Conservation (phyloP, 202 grass and related monocot genomes). For the Sporobolus alterniflorus region DNA sequence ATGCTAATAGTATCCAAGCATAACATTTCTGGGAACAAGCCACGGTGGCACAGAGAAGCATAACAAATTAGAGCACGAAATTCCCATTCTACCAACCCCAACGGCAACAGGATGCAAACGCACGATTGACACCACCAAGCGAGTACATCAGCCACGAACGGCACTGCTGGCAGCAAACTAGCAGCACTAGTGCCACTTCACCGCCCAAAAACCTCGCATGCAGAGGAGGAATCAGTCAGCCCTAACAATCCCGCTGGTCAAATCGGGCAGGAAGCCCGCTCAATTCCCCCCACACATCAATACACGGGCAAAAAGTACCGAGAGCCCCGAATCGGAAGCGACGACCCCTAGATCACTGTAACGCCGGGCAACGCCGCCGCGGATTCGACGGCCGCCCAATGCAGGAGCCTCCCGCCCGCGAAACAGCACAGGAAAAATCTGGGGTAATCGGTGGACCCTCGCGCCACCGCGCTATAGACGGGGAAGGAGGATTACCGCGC, state of each 20-base stretch:
- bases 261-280: neutral
- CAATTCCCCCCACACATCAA: too few species aligned
- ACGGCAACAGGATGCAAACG: neutral
- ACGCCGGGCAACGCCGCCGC: neutral
- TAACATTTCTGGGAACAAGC: neutral
- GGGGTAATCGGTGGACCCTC: neutral
- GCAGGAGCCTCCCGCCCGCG: neutral
- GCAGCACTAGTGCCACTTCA: neutral
- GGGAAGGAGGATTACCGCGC: conserved; percentile 8
- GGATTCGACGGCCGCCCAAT: conserved; percentile 27
- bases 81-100: neutral
- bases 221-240: neutral
- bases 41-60: neutral
- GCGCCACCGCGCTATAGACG: too few species aligned
- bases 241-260: neutral
- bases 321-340: neutral
- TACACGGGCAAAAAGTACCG: neutral
- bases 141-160: neutral
- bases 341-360: conserved; percentile 46
- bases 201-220: neutral
- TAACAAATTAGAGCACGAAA: neutral
- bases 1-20: neutral
- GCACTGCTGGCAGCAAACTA: neutral
- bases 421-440: neutral
- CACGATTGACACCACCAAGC: neutral